Base-by-base conservation (phyloP, 306 rosid species). In the Canavalia ensiformis region DNA sequence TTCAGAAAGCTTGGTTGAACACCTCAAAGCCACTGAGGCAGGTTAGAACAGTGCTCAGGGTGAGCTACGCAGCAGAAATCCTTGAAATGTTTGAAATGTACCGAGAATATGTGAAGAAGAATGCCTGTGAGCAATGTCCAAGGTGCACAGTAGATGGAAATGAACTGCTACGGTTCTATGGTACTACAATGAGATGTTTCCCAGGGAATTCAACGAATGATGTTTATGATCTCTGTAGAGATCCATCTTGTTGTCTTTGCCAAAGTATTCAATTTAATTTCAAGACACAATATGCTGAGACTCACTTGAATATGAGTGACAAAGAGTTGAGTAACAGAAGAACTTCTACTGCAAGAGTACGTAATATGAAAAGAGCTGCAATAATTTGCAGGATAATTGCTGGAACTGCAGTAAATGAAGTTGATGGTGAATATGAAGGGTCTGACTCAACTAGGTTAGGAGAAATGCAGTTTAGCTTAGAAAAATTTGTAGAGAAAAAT, bases 351-450 rank as follows among this genome's bases (percentile, higher is more conserved):
- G 47, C 70, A 51, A 86, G 83, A 60, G 74, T 50, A 33, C 85
- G 71, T 83, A 89, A 64, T 56, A 81, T 84, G 82, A 88, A 69
- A 78, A 91, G 85, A 64, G 94, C 91, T 3, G 89, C 83, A 33
- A 91, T 89, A 34, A 84, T 93, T 86, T 93, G 96, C 84, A 84
- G 94, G 84, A 78, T 87, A 78, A 91, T 93, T 83, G 96, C 94
- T 28, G 92, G 97, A 78, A 80, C 77, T 63, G 54, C 81, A 54
- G 68, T 45, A 13, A 71, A 77, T 44, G 78, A 66, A 68, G 55
- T 64, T 67, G 81, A 73, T 80, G 80, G 75, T 67, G 84, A 81
- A 64, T 45, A 52, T 75, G 83, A 79, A 67, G 79, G 74, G 50
- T 72, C 44, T 76, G 63, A 82, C 52, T 54, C 73, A 56, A 77